phyloP scores from a whole-genome alignment of 768 basidiomycete species.

The Pleurotus salmoneostramineus region DNA sequence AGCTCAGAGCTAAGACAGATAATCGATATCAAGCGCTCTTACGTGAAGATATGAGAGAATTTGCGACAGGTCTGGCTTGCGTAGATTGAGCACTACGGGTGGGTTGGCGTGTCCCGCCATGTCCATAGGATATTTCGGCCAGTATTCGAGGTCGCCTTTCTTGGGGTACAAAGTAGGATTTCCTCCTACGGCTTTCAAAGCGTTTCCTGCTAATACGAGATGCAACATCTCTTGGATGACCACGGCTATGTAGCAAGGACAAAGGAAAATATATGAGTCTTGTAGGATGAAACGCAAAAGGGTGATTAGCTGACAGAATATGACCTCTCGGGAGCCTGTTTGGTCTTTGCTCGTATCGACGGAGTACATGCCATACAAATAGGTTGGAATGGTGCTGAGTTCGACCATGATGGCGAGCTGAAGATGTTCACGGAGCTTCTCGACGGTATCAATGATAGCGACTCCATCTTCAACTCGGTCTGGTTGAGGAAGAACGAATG shows the following conservation, averaged over 20 bases:
- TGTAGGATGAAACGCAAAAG: no score
- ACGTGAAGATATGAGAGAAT: slow-evolving; percentile 8
- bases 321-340: slow-evolving; percentile 11
- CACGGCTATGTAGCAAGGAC: slow-evolving; percentile 14
- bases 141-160: slow-evolving; percentile 7
- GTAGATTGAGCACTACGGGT: slow-evolving; percentile 1
- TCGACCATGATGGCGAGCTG: slow-evolving; percentile 20
- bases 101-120: slow-evolving; percentile 12
- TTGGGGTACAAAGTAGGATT: slow-evolving; percentile 16
- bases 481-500: background rate
- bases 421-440: slow-evolving; percentile 11
- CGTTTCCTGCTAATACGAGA: slow-evolving; percentile 20
- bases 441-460: background rate
- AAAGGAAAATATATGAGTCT: no score
- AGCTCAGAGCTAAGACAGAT: background rate
- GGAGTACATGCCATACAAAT: slow-evolving; percentile 21
- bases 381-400: slow-evolving; percentile 21
- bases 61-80: background rate
- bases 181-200: slow-evolving; percentile 18
- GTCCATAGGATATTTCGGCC: slow-evolving; percentile 17
- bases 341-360: slow-evolving; percentile 16
- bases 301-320: slow-evolving; percentile 11
- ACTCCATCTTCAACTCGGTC: background rate
- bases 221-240: slow-evolving; percentile 24
- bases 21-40: background rate